These are phyloP conservation scores for Adansonia rubrostipa DNA, from an alignment of 441 rosid genomes.

Conservation along the genomic window DNA sequence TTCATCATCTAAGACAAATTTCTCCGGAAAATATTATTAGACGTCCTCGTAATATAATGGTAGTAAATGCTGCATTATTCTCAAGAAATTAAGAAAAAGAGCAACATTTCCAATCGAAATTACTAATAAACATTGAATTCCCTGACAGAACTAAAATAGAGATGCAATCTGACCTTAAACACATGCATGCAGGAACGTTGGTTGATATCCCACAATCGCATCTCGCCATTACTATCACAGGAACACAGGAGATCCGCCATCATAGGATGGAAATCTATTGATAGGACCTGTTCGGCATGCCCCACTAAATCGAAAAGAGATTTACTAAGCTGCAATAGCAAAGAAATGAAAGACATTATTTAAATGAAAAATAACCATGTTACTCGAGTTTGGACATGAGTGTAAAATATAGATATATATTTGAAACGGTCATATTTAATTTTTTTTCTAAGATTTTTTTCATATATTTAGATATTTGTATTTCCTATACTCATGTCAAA, in stretches of 20 bases:
- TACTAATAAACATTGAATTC: not conserved
- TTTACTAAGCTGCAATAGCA: conserved; percentile 36
- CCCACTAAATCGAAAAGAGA: conserved; percentile 41
- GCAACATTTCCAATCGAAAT: not conserved
- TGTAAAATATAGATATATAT: not conserved
- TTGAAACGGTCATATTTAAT: too few species aligned
- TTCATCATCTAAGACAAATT: not conserved
- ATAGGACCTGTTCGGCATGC: conserved; percentile 38
- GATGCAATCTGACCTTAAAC: conserved; percentile 37
- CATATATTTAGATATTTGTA: too few species aligned
- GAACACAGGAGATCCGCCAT: conserved; percentile 45
- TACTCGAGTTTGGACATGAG: not conserved
- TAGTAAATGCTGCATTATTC: not conserved
- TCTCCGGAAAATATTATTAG: not conserved
- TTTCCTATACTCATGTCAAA: too few species aligned
- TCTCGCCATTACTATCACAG: conserved; percentile 44
- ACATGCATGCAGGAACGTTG: conserved; percentile 29
- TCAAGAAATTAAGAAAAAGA: not conserved
- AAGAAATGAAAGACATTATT: not conserved
- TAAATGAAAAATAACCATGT: not conserved
- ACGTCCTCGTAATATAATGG: not conserved
- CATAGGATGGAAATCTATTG: conserved; percentile 53
- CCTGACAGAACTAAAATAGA: not conserved
- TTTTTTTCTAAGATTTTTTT: too few species aligned
- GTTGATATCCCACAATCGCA: conserved; percentile 47